These are phyloP conservation scores for Ophiocordyceps polyrhachis-furcata DNA, from an alignment of 2,329 filamentous ascomycete genomes.

Conservation along the genomic window DNA sequence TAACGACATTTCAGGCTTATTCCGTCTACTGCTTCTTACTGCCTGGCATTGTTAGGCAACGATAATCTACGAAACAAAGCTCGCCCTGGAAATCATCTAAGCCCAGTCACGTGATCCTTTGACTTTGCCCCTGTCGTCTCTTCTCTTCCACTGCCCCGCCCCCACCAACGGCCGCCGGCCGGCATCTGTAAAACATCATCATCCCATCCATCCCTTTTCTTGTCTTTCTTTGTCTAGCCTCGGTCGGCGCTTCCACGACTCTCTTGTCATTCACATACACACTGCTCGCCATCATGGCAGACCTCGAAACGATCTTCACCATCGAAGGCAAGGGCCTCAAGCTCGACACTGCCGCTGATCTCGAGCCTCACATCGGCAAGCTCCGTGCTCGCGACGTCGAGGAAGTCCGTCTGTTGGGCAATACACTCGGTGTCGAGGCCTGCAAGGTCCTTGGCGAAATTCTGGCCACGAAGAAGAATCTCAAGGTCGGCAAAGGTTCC, in stretches of 20 bases:
- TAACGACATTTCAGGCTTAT: no score
- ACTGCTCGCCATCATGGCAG: constrained; percentile 10
- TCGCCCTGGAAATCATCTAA: no score
- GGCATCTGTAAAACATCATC: background rate
- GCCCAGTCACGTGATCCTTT: background rate
- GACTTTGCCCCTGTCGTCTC: background rate
- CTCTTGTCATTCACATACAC: background rate
- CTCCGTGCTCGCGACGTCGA: constrained; percentile 60
- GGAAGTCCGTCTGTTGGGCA: constrained; percentile 73
- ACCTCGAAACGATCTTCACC: constrained; percentile 52
- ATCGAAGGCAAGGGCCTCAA: constrained; percentile 85
- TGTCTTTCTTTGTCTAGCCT: background rate
- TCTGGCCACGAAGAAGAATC: constrained; percentile 63
- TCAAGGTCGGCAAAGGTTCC: constrained; percentile 37
- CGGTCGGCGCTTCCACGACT: background rate
- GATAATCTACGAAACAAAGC: no score
- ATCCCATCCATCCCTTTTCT: background rate
- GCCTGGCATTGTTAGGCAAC: no score
- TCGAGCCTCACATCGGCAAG: constrained; percentile 64
- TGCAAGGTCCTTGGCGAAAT: constrained; percentile 72
- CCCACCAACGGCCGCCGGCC: constrained; percentile 7
- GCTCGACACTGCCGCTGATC: constrained; percentile 72
- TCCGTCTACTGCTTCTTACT: no score
- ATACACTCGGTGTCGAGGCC: constrained; percentile 80
- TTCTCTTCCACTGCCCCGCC: constrained; percentile 11